Percentiles rank a stretch among this genome's conserved stretches.
Conservation (phyloP, 2,329 filamentous ascomycete genomes). For the Arthrinium puccinioides region DNA sequence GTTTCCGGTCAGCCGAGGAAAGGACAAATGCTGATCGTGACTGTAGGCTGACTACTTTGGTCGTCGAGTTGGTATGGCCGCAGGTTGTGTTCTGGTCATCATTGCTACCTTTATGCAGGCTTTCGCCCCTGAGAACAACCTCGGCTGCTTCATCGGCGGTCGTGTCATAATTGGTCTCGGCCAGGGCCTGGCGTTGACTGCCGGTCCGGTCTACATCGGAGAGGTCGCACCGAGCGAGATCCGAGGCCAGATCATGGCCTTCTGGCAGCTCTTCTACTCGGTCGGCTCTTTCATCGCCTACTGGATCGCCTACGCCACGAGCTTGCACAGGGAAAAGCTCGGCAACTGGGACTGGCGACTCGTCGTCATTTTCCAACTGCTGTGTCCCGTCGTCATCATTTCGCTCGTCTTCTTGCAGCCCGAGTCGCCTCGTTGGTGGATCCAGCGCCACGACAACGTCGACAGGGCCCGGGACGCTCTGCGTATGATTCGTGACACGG, state of each 20-base stretch:
- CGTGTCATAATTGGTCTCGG: slow-evolving; percentile 63
- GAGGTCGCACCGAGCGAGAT: slow-evolving; percentile 59
- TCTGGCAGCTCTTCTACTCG: slow-evolving; percentile 63
- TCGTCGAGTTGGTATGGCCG: slow-evolving; percentile 57
- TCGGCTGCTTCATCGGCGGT: slow-evolving; percentile 62
- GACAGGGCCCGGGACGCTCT: slow-evolving; percentile 54
- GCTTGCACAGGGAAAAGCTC: slow-evolving; percentile 43
- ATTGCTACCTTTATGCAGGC: slow-evolving; percentile 63
- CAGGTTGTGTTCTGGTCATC: slow-evolving; percentile 58
- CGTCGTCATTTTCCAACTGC: slow-evolving; percentile 65
- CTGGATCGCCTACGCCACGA: slow-evolving; percentile 58
- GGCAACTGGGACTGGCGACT: slow-evolving; percentile 70
- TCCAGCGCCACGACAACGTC: slow-evolving; percentile 52
- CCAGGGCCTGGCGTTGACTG: slow-evolving; percentile 60
- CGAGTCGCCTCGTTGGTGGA: slow-evolving; percentile 62
- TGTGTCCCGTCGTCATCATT: slow-evolving; percentile 59
- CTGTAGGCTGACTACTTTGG: slow-evolving; percentile 48
- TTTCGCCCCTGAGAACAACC: slow-evolving; percentile 51
- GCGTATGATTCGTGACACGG: slow-evolving; percentile 52
- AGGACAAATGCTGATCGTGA: not conserved
- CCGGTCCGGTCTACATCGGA: slow-evolving; percentile 65
- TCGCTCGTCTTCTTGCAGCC: slow-evolving; percentile 57
- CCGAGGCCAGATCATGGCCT: slow-evolving; percentile 60
- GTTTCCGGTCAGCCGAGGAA: not conserved
- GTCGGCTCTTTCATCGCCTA: slow-evolving; percentile 60